Base-by-base conservation (phyloP, 139 green algal species). In the Tetradesmus lagerheimii region DNA sequence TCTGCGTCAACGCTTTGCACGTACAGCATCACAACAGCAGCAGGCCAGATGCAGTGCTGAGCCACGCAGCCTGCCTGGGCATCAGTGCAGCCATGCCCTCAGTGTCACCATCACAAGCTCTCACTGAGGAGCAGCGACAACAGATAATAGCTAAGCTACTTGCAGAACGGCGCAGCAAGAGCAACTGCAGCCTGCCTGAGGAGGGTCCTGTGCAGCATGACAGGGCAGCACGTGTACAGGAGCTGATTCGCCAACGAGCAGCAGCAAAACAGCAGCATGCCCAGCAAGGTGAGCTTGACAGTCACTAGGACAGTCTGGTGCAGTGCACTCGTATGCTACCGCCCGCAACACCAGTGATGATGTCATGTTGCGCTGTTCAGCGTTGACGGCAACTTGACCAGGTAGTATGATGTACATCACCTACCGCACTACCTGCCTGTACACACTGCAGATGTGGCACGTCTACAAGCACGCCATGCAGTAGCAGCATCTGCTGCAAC, bases 81-180 rank as follows among this genome's bases (percentile, higher is more conserved):
- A 71, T 20, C 57, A 71, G 57, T 71, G 57, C 23, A n/a, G 8
- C 57, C 4, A 71, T 71, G 57, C 57, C 57, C 23, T 71, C 57
- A 18, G 57, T 71, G 20, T 71, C 57, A 31, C 57, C 57, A 71
- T 71, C 57, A 31, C 57, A 71, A 57, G 8, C 57, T 14, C 38
- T 88, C 18, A 80, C 64, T 41, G 83, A 88, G 18, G 64, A 88
- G 5, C 83, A 88, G 18, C 45, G 83, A 6, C 64, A 62, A 38
- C 83, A 88, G 38, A 64, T 88, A 27, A 88, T 88, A 38, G 37
- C 83, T 18, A 62, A 66, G 83, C 64, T 88, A 6, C 64, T 88
- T 41, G 37, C 83, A 64, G 83, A 80, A 20, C 57, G 83, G 37
- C 83, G 83, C 25, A 67, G 62, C 62, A 88, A 31, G 12, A 35